phyloP scores from a whole-genome alignment of 2,329 filamentous ascomycete species.

The Talaromyces sp. region DNA sequence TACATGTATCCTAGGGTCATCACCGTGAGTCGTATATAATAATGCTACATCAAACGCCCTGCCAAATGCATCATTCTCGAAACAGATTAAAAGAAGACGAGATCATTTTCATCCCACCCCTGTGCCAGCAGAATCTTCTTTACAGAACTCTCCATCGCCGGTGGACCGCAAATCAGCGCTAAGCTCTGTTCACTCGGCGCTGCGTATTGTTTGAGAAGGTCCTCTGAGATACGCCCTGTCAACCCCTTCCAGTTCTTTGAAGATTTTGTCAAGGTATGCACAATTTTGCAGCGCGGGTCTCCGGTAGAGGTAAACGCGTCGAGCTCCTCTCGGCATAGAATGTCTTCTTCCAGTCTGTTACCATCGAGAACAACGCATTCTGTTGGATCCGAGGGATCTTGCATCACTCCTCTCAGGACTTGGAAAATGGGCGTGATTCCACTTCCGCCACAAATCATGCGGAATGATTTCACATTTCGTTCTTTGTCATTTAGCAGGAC shows the following conservation, averaged over 20 bases:
- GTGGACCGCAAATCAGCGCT: constrained; percentile 75
- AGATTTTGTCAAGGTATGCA: constrained; percentile 65
- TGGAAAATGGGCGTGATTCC: constrained; percentile 91
- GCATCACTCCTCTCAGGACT: constrained; percentile 68
- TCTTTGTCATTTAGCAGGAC: constrained; percentile 56
- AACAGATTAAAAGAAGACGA: constrained; percentile 66
- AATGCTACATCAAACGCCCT: neutral
- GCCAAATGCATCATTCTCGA: neutral
- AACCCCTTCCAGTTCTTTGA: constrained; percentile 61
- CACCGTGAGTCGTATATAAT: neutral
- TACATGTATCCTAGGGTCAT: neutral
- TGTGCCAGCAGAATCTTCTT: constrained; percentile 51
- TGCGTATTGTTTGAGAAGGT: constrained; percentile 56
- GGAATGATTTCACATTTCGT: constrained; percentile 59
- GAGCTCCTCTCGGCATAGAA: constrained; percentile 70
- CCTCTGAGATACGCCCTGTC: constrained; percentile 59
- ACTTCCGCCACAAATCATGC: constrained; percentile 85
- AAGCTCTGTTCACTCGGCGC: constrained; percentile 48
- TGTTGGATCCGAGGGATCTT: constrained; percentile 58
- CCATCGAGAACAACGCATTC: constrained; percentile 70
- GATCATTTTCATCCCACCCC: constrained; percentile 67
- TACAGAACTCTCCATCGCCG: constrained; percentile 64
- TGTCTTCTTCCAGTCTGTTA: constrained; percentile 71
- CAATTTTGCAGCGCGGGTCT: constrained; percentile 51
- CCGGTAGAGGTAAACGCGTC: constrained; percentile 55